Evolutionary conservation across 371 early-diverging fungal species (phyloP).

Genomic region (Mucor ambiguus): DNA sequence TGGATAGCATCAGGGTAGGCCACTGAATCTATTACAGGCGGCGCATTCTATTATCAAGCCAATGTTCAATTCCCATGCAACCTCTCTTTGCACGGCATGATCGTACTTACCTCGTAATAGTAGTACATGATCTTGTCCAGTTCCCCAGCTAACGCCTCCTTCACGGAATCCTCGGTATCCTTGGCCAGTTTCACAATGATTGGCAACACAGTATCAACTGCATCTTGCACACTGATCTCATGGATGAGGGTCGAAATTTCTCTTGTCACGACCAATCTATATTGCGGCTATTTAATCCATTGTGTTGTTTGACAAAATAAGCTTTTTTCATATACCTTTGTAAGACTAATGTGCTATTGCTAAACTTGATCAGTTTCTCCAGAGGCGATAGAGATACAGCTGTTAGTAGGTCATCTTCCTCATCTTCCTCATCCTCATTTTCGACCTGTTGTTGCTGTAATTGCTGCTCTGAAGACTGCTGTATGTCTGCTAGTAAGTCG

Average conservation of each 20-base stretch:
- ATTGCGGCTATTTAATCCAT: slow-evolving; percentile 1
- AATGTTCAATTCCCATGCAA: too few relatives aligned
- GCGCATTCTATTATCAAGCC: slow-evolving; percentile 10
- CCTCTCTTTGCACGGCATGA: neutral
- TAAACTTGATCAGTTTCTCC: slow-evolving; percentile 28
- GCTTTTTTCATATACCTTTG: slow-evolving; percentile 25
- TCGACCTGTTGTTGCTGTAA: neutral
- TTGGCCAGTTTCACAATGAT: slow-evolving; percentile 36
- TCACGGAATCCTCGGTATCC: slow-evolving; percentile 42
- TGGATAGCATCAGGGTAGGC: slow-evolving; percentile 4
- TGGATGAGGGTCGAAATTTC: slow-evolving; percentile 20
- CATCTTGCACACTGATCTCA: slow-evolving; percentile 28
- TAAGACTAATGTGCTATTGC: slow-evolving; percentile 29
- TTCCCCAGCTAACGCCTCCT: slow-evolving; percentile 35
- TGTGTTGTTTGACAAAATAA: neutral
- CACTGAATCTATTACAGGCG: neutral
- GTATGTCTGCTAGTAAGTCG: neutral
- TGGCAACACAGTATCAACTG: slow-evolving; percentile 36
- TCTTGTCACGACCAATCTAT: slow-evolving; percentile 18
- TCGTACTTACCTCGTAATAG: slow-evolving; percentile 34
- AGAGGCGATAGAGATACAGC: slow-evolving; percentile 27
- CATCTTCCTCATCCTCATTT: slow-evolving; percentile 6
- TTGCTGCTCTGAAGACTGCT: neutral
- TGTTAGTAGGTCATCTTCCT: slow-evolving; percentile 21
- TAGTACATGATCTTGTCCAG: slow-evolving; percentile 38